Percentiles rank a stretch among this genome's conserved stretches.
Evolutionary conservation across 768 basidiomycete genomes (phyloP).

Genomic region (Psilocybe sp.): DNA sequence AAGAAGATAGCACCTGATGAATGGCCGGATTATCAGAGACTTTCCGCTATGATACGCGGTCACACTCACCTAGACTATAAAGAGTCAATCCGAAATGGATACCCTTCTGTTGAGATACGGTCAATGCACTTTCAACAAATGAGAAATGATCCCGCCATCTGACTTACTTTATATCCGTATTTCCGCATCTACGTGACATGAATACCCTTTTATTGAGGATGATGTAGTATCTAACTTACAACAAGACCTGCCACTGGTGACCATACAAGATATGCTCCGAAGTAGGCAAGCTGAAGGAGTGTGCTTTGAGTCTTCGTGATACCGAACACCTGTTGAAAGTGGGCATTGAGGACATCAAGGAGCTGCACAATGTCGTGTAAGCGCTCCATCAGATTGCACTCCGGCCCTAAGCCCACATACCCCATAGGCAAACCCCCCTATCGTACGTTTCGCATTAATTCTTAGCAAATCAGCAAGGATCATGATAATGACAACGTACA

Average conservation of each 20-base stretch:
- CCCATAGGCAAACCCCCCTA: conserved; percentile 69
- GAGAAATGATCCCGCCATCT: background rate
- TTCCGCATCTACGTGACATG: conserved; percentile 45
- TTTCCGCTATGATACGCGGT: background rate
- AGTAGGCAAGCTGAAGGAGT: conserved; percentile 72
- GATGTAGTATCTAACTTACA: conserved; percentile 31
- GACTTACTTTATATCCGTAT: conserved; percentile 60
- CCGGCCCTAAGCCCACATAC: conserved; percentile 21
- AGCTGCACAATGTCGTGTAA: conserved; percentile 32
- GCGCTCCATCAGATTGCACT: background rate
- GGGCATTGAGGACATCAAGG: conserved; percentile 66
- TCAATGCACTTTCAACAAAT: background rate
- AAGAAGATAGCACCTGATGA: conserved; percentile 66
- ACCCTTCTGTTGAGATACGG: conserved; percentile 32
- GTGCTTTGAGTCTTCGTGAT: conserved; percentile 73
- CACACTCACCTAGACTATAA: conserved; percentile 49
- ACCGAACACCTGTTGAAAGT: conserved; percentile 69
- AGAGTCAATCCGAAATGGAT: conserved; percentile 60
- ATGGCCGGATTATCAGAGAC: background rate
- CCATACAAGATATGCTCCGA: conserved; percentile 63
- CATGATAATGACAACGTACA: conserved; percentile 34
- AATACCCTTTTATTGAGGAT: background rate
- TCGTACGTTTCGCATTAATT: background rate
- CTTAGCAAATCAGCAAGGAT: background rate
- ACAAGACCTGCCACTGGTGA: conserved; percentile 57